Evolutionary conservation across 805 yeast species (phyloP).

Genomic region (Teunomyces gatunensis): DNA sequence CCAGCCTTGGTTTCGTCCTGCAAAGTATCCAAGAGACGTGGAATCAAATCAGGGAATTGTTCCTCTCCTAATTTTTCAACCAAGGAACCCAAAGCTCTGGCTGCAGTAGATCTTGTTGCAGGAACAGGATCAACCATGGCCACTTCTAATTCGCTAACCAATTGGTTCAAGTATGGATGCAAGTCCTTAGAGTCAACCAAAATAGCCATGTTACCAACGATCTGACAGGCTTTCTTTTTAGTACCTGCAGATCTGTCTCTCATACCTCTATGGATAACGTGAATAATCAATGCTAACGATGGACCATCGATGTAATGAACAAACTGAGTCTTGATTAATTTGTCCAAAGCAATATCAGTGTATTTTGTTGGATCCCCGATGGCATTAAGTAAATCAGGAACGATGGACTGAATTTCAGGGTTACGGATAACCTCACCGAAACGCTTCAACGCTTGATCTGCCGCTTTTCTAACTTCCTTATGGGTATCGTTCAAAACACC

Average conservation of each 20-base stretch:
- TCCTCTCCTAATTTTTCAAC: constrained; percentile 97
- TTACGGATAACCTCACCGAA: constrained; percentile 97
- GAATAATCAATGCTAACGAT: constrained; percentile 89
- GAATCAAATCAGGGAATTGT: constrained; percentile 86
- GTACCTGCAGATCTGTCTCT: constrained; percentile 90
- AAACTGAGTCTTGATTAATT: constrained; percentile 84
- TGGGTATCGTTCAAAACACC: constrained; percentile 93
- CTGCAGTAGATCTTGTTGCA: constrained; percentile 93
- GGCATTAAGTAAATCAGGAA: constrained; percentile 83
- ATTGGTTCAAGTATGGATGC: constrained; percentile 72
- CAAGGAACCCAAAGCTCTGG: constrained; percentile 92
- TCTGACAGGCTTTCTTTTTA: constrained; percentile 92
- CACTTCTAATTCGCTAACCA: constrained; percentile 78
- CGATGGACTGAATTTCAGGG: constrained; percentile 92
- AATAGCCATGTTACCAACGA: constrained; percentile 98
- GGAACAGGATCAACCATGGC: constrained; percentile 99
- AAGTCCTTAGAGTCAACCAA: constrained; percentile 86
- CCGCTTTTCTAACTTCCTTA: constrained; percentile 95
- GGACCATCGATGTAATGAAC: constrained; percentile 99
- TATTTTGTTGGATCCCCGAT: constrained; percentile 93
- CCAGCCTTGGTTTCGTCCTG: constrained; percentile 79
- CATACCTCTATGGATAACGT: constrained; percentile 94
- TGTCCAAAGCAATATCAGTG: constrained; percentile 85
- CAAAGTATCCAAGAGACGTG: constrained; percentile 71
- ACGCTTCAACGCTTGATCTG: constrained; percentile 80